A percentile compares a stretch with the other conserved stretches of the same genome.
Conservation (phyloP, 805 yeast genomes). For the Metschnikowia drakensbergensis region DNA sequence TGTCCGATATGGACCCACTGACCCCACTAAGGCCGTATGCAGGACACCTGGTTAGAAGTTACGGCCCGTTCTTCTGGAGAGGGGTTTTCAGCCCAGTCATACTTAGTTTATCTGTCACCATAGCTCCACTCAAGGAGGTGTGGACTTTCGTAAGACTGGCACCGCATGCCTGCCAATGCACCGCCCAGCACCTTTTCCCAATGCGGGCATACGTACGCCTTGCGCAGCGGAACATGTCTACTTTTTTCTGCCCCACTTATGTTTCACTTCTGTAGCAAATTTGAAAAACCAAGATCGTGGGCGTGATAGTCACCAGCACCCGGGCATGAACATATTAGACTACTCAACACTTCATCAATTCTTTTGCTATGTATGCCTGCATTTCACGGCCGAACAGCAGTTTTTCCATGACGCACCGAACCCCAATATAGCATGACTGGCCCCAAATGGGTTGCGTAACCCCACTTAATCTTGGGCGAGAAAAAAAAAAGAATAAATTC, state of each 20-base stretch:
- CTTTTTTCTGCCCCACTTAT: neutral
- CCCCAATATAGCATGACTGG: slow-evolving; percentile 2
- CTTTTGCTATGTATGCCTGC: neutral
- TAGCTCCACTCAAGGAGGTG: no score
- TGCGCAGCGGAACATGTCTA: slow-evolving; percentile 3
- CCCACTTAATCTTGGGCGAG: slow-evolving; percentile 6
- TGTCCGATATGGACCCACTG: slow-evolving; percentile 1
- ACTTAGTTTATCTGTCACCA: no score
- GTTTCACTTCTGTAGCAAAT: neutral
- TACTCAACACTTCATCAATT: neutral
- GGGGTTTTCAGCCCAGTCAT: neutral
- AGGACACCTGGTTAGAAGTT: neutral
- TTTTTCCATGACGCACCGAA: slow-evolving; percentile 5
- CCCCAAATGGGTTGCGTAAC: slow-evolving; percentile 3
- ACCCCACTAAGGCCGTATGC: neutral
- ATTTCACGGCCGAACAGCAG: neutral
- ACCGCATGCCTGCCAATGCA: neutral
- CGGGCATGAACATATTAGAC: neutral
- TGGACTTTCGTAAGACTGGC: neutral
- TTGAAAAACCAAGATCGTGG: neutral
- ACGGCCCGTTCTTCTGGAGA: no score
- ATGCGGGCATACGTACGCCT: slow-evolving; percentile 1
- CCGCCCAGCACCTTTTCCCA: slow-evolving; percentile 1
- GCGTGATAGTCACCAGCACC: neutral
- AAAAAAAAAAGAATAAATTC: slow-evolving; percentile 3